Evolutionary conservation across 192 early-diverging fungal genomes (phyloP), one percentile per base, ranked within the genome.

Genomic region (Entomortierella parvispora): DNA sequence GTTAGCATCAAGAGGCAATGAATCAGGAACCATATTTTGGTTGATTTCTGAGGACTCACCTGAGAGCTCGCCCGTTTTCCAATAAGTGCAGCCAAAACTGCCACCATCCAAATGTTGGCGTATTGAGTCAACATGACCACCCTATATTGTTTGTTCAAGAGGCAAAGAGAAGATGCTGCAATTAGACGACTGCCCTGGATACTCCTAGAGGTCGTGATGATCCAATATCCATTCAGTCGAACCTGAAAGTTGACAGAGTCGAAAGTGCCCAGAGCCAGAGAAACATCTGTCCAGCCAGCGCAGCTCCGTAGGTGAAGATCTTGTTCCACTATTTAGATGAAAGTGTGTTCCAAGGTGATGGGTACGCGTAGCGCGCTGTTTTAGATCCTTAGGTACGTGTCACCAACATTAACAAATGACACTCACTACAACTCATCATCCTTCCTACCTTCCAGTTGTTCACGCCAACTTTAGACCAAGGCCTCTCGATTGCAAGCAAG

Each of bases 111-210:
- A 44, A 83, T 76, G 20, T 76, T 72, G 18, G 81, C 53, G 42
- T 80, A 83, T 40, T 83, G 77, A 1, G 81, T 83, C 52, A 83
- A 44, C 63, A 83, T 80, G 40, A 83, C 48, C 37, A 56, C 64
- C 52, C 81, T 83, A 62, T 32, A 11, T 28, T n/a, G 7, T 55
- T 47, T 1, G 11, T 45, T 17, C 31, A 25, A 26, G 31, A 15
- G 54, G n/a, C n/a, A n/a, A 26, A 40, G 49, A 9, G 2, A 29
- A 44, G 14, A n/a, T n/a, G 28, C 8, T 29, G 42, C 25, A n/a
- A 52, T 23, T 15, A 20, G 0, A 26, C 26, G 7, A 31, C 9
- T 22, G 29, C 52, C 23, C 12, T 54, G 52, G 5, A 22, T 54
- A 23, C 0, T 10, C 28, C 43, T 22, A 45, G n/a, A n/a, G n/a